phyloP scores from a whole-genome alignment of 306 rosid genomes.

The Herpetospermum pedunculosum region DNA sequence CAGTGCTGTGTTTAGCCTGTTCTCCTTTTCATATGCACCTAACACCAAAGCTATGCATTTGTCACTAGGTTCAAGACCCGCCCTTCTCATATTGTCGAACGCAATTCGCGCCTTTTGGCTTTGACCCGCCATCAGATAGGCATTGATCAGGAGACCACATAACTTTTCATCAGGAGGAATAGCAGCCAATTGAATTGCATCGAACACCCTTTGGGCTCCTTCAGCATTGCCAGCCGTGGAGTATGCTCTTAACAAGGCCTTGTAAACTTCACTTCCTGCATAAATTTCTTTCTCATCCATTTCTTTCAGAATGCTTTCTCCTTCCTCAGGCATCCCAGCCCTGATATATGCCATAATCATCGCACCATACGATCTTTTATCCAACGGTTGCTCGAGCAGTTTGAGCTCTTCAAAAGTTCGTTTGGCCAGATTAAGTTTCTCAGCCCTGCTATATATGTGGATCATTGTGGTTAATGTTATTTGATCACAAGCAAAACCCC shows the following conservation, averaged over 20 bases:
- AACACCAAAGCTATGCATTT: conserved; percentile 56
- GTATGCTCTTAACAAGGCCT: conserved; percentile 76
- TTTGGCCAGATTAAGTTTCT: conserved; percentile 43
- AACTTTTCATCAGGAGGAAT: conserved; percentile 60
- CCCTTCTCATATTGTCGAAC: conserved; percentile 72
- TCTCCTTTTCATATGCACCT: conserved; percentile 62
- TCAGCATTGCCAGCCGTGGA: conserved; percentile 48
- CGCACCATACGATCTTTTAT: conserved; percentile 71
- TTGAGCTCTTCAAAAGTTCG: conserved; percentile 73
- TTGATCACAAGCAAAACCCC: conserved; percentile 63
- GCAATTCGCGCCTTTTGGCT: conserved; percentile 46
- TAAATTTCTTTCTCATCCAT: conserved; percentile 60
- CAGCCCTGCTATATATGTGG: conserved; percentile 78
- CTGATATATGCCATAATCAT: conserved; percentile 84
- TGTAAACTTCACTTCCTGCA: conserved; percentile 77
- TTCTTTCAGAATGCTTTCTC: conserved; percentile 55
- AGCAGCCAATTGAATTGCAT: conserved; percentile 73
- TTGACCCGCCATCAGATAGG: conserved; percentile 46
- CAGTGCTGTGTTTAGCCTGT: conserved; percentile 44
- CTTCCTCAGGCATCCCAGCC: conserved; percentile 61
- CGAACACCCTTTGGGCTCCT: conserved; percentile 77
- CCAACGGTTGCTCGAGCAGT: conserved; percentile 55
- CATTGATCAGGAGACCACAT: conserved; percentile 62
- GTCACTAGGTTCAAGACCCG: conserved; percentile 56
- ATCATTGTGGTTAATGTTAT: conserved; percentile 67